These are phyloP conservation scores for Inga leiocalycina DNA, from an alignment of 306 rosid species.

Conservation along the genomic window DNA sequence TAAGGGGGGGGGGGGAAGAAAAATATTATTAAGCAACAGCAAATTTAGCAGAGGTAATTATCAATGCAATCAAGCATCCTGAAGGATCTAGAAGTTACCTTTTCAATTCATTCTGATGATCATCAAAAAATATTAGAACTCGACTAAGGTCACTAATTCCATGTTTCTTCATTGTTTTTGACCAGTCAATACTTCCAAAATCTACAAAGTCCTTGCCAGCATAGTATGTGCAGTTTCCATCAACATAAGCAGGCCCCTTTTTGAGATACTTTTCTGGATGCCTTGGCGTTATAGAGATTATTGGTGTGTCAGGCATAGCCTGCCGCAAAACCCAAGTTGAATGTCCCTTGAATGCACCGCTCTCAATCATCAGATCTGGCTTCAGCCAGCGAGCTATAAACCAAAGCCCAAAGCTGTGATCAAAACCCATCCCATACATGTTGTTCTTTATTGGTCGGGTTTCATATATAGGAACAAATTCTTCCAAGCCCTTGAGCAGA, in stretches of 20 bases:
- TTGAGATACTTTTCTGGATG: constrained; percentile 95
- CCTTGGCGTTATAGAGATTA: constrained; percentile 85
- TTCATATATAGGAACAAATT: constrained; percentile 88
- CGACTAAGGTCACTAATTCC: constrained; percentile 68
- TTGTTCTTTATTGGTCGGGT: constrained; percentile 89
- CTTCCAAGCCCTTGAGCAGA: constrained; percentile 83
- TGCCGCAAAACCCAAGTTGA: constrained; percentile 98
- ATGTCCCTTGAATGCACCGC: constrained; percentile 99
- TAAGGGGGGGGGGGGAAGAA: not conserved
- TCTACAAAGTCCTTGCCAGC: constrained; percentile 96
- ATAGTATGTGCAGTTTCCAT: constrained; percentile 89
- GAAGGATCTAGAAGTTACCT: constrained; percentile 52
- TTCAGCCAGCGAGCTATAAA: constrained; percentile 87
- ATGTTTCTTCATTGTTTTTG: constrained; percentile 63
- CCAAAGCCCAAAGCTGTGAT: constrained; percentile 99
- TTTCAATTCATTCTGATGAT: constrained; percentile 95
- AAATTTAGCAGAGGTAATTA: constrained; percentile 16
- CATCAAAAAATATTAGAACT: constrained; percentile 91
- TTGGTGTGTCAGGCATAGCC: constrained; percentile 83
- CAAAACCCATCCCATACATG: constrained; percentile 97
- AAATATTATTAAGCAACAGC: constrained; percentile 12
- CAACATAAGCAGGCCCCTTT: constrained; percentile 98
- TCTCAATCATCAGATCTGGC: constrained; percentile 95
- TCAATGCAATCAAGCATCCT: constrained; percentile 28
- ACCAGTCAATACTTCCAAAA: constrained; percentile 91